A percentile compares a stretch with the other conserved stretches of the same genome.
phyloP scores from a whole-genome alignment of 495 filamentous ascomycete species.

The Massariosphaeria phaeospora region DNA sequence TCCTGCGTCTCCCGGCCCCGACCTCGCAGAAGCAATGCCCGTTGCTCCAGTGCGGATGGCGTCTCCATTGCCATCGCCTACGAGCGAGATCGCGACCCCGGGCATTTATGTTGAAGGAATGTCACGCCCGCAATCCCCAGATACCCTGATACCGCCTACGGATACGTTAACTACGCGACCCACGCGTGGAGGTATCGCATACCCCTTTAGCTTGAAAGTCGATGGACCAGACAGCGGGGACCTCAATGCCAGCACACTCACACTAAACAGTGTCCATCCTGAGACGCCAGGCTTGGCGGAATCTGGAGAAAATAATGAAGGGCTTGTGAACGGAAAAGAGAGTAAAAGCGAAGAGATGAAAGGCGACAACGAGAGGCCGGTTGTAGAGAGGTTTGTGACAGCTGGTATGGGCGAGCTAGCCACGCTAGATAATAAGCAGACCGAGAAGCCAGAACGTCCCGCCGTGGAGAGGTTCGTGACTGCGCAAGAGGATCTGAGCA shows the following conservation, averaged over 20 bases:
- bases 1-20: conserved; percentile 4
- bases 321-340: background rate
- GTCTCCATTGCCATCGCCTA: conserved; percentile 3
- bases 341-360: background rate
- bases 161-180: conserved; percentile 27
- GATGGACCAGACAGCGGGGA: conserved; percentile 17
- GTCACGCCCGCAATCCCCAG: conserved; percentile 9
- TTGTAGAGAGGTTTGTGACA: conserved; percentile 29
- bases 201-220: conserved; percentile 32
- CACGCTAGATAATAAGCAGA: background rate
- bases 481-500: conserved; percentile 14
- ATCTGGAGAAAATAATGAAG: background rate
- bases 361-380: conserved; percentile 15
- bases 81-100: background rate
- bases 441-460: conserved; percentile 11
- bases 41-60: conserved; percentile 19
- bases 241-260: conserved; percentile 28
- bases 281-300: background rate
- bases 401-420: conserved; percentile 11
- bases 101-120: conserved; percentile 1
- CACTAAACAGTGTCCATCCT: conserved; percentile 16
- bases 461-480: conserved; percentile 24
- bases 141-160: conserved; percentile 19
- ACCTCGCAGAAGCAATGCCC: conserved; percentile 13
- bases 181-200: conserved; percentile 28